Evolutionary conservation across 202 grass and related monocot species (phyloP), one percentile per base, ranked within the genome.

Genomic region (Musa balbisiana): DNA sequence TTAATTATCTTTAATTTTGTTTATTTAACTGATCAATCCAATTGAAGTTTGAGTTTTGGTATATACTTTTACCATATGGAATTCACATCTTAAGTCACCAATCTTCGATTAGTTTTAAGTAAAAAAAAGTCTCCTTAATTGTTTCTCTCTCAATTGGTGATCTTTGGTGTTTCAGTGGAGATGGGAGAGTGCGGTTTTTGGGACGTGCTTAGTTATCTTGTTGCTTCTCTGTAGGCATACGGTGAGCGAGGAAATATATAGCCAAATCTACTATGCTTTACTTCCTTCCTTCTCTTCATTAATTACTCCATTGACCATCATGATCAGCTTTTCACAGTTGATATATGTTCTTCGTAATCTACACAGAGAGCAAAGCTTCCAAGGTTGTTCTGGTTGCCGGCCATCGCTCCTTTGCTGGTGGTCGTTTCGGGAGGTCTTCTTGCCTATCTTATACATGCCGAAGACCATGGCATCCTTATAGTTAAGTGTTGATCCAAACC

Each of bases 381-480:
- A 67, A 82, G 82, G 20, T 4, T 97, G n/a, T 97, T 97, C 77
- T 97, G 93, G 93, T 86, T 97, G 81, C 87, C 93, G 54, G 90
- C 93, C 72, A 89, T 93, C 23, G 82, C 90, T 13, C 93, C 93
- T 51, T 84, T 97, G 59, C 59, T 92, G 75, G 84, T 97, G 13
- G 90, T 97, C 33, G 20, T 97, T 62, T 78, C 82, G 52, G 93
- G 93, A 9, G 93, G 87, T 51, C 10, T 92, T 70, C 91, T 97
- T 59, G 83, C 84, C 67, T 97, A 87, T 73, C 79, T 91, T 13
- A 90, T 97, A 67, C 85, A 97, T 50, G 93, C 87, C 26, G 86
- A 97, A 2, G 90, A 92, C 68, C 86, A 97, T 64, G 93, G 93
- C 51, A 93, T 97, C 17, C 90, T 84, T 49, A 97, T 92, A 58